Conservation (phyloP, 2,329 filamentous ascomycete genomes). For the Aspergillus amoenus region DNA sequence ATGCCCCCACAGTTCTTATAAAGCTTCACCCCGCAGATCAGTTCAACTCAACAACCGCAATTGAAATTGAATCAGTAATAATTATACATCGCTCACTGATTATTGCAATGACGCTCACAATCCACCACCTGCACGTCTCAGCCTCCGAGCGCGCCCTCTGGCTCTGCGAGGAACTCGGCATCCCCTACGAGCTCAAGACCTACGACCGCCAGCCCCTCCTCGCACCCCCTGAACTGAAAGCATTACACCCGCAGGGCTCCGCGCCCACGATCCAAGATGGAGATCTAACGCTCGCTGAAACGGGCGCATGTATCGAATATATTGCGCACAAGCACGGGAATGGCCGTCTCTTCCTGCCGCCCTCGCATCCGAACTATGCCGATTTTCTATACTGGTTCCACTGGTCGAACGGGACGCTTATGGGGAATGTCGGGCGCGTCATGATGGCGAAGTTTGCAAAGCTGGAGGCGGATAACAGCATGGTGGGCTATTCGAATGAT, state of each 20-base stretch:
- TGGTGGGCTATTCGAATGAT: constrained; percentile 29
- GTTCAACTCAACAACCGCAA: no score
- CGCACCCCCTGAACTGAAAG: constrained; percentile 41
- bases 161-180: constrained; percentile 63
- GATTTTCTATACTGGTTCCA: constrained; percentile 68
- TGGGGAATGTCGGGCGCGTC: constrained; percentile 38
- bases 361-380: constrained; percentile 52
- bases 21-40: no score
- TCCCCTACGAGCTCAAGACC: constrained; percentile 53
- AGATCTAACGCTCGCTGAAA: constrained; percentile 58
- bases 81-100: no score
- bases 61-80: no score
- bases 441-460: constrained; percentile 33
- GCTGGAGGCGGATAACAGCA: constrained; percentile 25
- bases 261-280: constrained; percentile 62
- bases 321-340: constrained; percentile 55
- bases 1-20: no score
- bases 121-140: constrained; percentile 56
- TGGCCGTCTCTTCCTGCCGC: constrained; percentile 50
- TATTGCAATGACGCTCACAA: constrained; percentile 9
- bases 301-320: constrained; percentile 62
- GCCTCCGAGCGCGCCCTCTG: constrained; percentile 66
- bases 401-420: constrained; percentile 52
- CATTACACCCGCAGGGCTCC: constrained; percentile 52
- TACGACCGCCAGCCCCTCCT: constrained; percentile 50